Percentiles rank a stretch among this genome's conserved stretches.
Conservation (phyloP, 805 yeast species). For the Candida parachauliodes region DNA sequence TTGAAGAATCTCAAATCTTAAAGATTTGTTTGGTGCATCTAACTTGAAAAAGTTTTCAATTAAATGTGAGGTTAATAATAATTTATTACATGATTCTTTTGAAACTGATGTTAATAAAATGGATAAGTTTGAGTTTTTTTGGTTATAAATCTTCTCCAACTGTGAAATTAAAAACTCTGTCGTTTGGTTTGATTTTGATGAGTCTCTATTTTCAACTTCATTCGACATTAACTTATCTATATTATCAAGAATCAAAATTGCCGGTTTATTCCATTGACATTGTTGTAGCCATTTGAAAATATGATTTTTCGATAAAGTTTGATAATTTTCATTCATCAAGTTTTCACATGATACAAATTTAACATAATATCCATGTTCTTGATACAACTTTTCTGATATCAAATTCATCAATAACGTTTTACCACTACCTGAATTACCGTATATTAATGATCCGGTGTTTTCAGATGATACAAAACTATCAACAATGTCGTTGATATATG, state of each 20-base stretch:
- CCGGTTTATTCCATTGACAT: slow-evolving; percentile 75
- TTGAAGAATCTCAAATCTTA: slow-evolving; percentile 47
- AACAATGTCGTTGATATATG: slow-evolving; percentile 34
- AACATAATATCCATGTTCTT: slow-evolving; percentile 41
- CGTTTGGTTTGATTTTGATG: slow-evolving; percentile 58
- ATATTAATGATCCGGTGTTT: slow-evolving; percentile 54
- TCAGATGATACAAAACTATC: slow-evolving; percentile 40
- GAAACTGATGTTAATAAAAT: slow-evolving; percentile 62
- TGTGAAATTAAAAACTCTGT: slow-evolving; percentile 53
- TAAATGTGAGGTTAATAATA: slow-evolving; percentile 64
- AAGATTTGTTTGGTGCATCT: slow-evolving; percentile 64
- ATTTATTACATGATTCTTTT: slow-evolving; percentile 59
- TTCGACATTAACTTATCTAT: slow-evolving; percentile 69
- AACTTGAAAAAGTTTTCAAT: slow-evolving; percentile 60
- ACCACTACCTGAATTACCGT: slow-evolving; percentile 82
- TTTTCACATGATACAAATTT: slow-evolving; percentile 52
- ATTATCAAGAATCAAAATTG: slow-evolving; percentile 73
- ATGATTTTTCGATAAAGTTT: slow-evolving; percentile 41
- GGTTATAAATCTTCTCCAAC: slow-evolving; percentile 41
- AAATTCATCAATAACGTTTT: slow-evolving; percentile 56
- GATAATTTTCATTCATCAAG: slow-evolving; percentile 52
- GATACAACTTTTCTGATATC: slow-evolving; percentile 33
- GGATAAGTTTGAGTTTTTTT: slow-evolving; percentile 46
- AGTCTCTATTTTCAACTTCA: slow-evolving; percentile 57
- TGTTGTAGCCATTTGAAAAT: slow-evolving; percentile 43